A percentile compares a stretch with the other conserved stretches of the same genome.
Evolutionary conservation across 352 stramenopile species (phyloP).

Genomic region (Peronospora farinosa): DNA sequence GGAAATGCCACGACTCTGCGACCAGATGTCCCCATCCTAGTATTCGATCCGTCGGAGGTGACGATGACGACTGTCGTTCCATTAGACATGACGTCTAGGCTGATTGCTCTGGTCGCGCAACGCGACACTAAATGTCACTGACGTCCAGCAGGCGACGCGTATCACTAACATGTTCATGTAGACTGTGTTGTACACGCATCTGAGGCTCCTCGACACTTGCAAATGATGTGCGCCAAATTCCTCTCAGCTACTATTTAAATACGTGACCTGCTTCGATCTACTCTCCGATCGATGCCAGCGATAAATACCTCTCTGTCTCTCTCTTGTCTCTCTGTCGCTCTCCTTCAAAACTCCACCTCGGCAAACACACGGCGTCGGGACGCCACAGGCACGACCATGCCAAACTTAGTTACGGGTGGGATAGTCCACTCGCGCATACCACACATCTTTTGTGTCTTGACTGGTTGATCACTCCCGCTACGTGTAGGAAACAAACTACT

Average conservation of each 20-base stretch:
- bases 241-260: conserved; percentile 29
- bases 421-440: conserved; percentile 40
- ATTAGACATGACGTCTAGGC: not conserved
- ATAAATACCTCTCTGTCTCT: conserved; percentile 22
- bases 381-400: conserved; percentile 32
- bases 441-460: conserved; percentile 61
- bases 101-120: not conserved
- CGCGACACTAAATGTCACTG: not conserved
- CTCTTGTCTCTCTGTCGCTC: not conserved
- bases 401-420: conserved; percentile 39
- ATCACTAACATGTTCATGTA: not conserved
- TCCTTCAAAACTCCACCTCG: conserved; percentile 62
- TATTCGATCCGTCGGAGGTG: not conserved
- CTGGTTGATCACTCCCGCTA: conserved; percentile 23
- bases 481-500: conserved; percentile 34
- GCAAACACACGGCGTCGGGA: conserved; percentile 63
- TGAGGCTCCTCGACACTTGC: not conserved
- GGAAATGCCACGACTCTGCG: not conserved
- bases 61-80: not conserved
- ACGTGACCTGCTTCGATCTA: conserved; percentile 17
- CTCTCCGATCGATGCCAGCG: conserved; percentile 25
- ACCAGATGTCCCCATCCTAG: not conserved
- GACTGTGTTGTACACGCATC: too few relatives aligned
- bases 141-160: not conserved
- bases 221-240: conserved; percentile 3